Percentiles rank a stretch among this genome's conserved stretches.
Conservation (phyloP, 805 yeast species). For the Kuraishia cidri region DNA sequence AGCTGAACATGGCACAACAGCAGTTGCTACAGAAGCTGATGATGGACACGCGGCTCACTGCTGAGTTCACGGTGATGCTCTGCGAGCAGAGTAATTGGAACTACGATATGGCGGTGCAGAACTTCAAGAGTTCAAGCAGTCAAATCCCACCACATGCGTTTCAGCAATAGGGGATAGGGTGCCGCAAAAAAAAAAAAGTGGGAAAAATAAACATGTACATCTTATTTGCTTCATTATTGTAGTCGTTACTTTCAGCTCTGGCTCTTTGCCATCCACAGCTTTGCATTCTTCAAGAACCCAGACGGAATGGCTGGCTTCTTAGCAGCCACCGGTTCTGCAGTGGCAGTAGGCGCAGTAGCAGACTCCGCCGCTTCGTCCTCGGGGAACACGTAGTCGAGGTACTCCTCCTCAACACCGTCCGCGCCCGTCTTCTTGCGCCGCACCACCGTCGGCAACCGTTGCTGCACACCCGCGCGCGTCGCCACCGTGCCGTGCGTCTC, state of each 20-base stretch:
- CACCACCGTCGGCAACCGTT: constrained; percentile 45
- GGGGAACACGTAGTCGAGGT: constrained; percentile 57
- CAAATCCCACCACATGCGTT: constrained; percentile 51
- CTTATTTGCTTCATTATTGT: not conserved
- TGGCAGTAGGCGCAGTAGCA: not conserved
- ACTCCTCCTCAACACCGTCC: constrained; percentile 44
- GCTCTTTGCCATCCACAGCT: constrained; percentile 29
- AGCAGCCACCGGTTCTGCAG: no score
- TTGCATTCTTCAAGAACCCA: constrained; percentile 33
- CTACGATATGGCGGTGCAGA: constrained; percentile 54
- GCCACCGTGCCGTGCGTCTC: constrained; percentile 42
- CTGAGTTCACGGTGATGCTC: constrained; percentile 75
- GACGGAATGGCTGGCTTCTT: not conserved
- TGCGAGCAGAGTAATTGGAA: constrained; percentile 88
- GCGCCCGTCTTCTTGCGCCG: constrained; percentile 27
- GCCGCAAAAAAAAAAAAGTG: no score
- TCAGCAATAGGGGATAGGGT: no score
- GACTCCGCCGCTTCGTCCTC: constrained; percentile 32
- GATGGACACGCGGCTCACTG: constrained; percentile 63
- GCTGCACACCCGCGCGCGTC: constrained; percentile 23
- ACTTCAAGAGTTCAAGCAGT: constrained; percentile 57
- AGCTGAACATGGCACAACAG: constrained; percentile 46
- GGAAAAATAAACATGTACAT: not conserved
- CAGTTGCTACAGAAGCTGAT: constrained; percentile 57
- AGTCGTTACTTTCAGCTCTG: not conserved